Evolutionary conservation across 2,329 filamentous ascomycete genomes (phyloP).

Genomic region (Juglanconis oblonga): DNA sequence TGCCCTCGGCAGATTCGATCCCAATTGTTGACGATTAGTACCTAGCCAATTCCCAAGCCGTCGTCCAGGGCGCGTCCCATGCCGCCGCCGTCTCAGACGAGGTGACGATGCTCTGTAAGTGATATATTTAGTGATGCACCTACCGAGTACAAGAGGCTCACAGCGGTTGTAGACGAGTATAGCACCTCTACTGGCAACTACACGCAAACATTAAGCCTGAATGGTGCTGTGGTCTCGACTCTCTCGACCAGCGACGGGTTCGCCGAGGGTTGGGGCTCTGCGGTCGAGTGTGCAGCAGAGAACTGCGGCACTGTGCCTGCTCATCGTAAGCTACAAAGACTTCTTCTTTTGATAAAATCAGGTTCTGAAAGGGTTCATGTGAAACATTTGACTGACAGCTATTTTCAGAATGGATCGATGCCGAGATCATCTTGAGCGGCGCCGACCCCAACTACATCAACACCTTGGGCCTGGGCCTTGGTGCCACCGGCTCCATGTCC

Average conservation of each 20-base stretch:
- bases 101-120: constrained; percentile 37
- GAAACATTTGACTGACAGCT: background rate
- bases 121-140: background rate
- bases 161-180: constrained; percentile 15
- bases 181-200: constrained; percentile 20
- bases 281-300: constrained; percentile 32
- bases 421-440: constrained; percentile 28
- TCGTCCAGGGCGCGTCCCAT: constrained; percentile 28
- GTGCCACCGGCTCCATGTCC: constrained; percentile 28
- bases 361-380: background rate
- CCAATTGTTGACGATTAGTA: background rate
- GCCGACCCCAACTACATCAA: constrained; percentile 36
- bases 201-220: constrained; percentile 20
- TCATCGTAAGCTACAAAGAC: constrained; percentile 27
- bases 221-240: constrained; percentile 17
- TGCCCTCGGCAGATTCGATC: background rate
- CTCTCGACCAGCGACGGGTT: constrained; percentile 20
- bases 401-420: constrained; percentile 34
- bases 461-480: constrained; percentile 27
- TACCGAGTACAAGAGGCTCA: background rate
- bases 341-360: background rate
- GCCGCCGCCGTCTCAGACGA: constrained; percentile 27
- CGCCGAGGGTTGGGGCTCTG: constrained; percentile 21
- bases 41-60: constrained; percentile 28
- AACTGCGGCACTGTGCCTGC: constrained; percentile 38